phyloP scores from a whole-genome alignment of 2,329 filamentous ascomycete species.

The Xylariaceae sp. region DNA sequence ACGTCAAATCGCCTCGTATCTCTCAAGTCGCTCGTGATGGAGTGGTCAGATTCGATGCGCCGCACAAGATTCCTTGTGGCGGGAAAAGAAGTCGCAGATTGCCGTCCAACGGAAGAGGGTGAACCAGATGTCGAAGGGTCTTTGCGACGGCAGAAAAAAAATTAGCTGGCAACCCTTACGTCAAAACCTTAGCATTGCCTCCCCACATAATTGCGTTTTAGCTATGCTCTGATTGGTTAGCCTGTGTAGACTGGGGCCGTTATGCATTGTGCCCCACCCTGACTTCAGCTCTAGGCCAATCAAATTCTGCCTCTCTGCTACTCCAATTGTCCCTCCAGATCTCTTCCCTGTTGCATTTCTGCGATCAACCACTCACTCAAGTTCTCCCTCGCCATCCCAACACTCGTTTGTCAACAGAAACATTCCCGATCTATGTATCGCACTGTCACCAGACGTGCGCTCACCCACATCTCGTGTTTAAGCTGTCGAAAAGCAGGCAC shows the following conservation, averaged over 20 bases:
- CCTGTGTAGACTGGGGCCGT: background rate
- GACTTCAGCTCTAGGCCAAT: constrained; percentile 8
- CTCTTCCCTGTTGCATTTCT: constrained; percentile 1
- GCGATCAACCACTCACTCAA: background rate
- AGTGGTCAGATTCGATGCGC: background rate
- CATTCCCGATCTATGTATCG: constrained; percentile 27
- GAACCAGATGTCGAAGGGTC: background rate
- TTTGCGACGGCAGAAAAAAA: constrained; percentile 21
- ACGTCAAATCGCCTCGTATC: background rate
- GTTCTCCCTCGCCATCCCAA: background rate
- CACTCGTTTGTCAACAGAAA: background rate
- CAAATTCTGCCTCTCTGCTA: constrained; percentile 2
- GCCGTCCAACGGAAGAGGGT: constrained; percentile 1
- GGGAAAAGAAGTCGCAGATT: background rate
- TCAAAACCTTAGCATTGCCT: constrained; percentile 1
- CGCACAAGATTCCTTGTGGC: background rate
- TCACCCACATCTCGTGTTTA: constrained; percentile 19
- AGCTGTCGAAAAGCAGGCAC: constrained; percentile 1
- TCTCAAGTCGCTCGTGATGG: background rate
- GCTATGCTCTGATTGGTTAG: constrained; percentile 7
- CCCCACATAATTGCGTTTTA: background rate
- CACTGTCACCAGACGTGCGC: constrained; percentile 19
- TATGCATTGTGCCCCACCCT: background rate
- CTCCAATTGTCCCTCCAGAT: background rate
- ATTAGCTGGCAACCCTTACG: constrained; percentile 15